These are phyloP conservation scores for Spinacia oleracea DNA, from an alignment of 179 eudicot species.

Conservation along the genomic window DNA sequence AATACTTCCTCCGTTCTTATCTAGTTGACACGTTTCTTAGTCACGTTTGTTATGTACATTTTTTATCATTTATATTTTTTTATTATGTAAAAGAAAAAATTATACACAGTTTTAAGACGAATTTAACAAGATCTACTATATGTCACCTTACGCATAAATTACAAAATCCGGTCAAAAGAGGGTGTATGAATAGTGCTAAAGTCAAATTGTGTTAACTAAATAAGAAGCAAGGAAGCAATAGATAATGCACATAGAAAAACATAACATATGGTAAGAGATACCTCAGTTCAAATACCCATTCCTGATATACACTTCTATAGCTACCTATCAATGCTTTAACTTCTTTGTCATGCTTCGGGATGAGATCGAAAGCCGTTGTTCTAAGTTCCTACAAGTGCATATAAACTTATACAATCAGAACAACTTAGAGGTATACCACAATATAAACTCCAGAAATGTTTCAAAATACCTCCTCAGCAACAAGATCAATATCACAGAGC, in stretches of 20 bases:
- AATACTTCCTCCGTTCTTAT: too few species aligned
- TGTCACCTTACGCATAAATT: too few species aligned
- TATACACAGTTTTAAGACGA: too few species aligned
- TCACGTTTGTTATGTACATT: too few species aligned
- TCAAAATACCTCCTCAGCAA: slow-evolving; percentile 70
- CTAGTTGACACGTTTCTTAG: too few species aligned
- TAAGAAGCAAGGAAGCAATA: too few species aligned
- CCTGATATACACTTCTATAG: slow-evolving; percentile 54
- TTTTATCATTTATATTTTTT: too few species aligned
- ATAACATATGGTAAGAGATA: background rate
- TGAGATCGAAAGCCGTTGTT: slow-evolving; percentile 55
- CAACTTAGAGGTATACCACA: background rate
- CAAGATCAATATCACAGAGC: slow-evolving; percentile 71
- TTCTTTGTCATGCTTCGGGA: slow-evolving; percentile 83
- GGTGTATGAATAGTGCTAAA: too few species aligned
- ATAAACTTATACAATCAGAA: background rate
- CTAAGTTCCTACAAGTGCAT: slow-evolving; percentile 64
- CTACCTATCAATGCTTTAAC: slow-evolving; percentile 49
- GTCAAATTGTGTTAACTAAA: too few species aligned
- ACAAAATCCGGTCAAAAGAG: too few species aligned
- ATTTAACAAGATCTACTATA: too few species aligned
- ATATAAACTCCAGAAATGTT: background rate
- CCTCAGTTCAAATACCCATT: slow-evolving; percentile 82
- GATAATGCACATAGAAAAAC: slow-evolving; percentile 10
- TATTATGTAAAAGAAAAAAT: too few species aligned